Base-by-base conservation (phyloP, 805 yeast species). In the Ascoidea rubescens region DNA sequence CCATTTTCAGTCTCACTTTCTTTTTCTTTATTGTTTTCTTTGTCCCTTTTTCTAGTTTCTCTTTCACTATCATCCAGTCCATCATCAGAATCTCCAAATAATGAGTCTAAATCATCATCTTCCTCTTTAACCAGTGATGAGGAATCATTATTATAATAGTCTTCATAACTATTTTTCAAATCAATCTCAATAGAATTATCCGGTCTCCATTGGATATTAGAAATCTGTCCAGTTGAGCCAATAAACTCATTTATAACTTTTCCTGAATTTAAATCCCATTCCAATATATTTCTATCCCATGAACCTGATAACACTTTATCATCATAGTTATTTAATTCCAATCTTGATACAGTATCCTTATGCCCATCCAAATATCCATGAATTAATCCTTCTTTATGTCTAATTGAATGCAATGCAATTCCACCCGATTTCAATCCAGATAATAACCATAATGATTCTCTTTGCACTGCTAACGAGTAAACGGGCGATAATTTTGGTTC, bases 251-350 rank as follows among this genome's bases (percentile, higher is more conserved):
- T 72, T 2, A 71, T 60, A 7, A 71, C 63, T 16, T 69, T 65
- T 1, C 97, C 96, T 0, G 84, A 76, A 57, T 87, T 75, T 54
- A 93, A 70, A 66, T 93, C 99, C 96, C 97, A 91, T 56, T 82
- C 78, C 5, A 80, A 64, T 1, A 91, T 74, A 21, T 76, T 71
- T 65, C 79, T 84, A 68, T 93, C 99, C 99, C 98, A 93, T 16
- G 88, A 76, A 0, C 96, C 97, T 50, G 93, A 82, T 17, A 91
- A 58, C 49, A 89, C 82, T 48, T 69, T 67, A 48, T 75, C 75
- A 59, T 91, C 91, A 5, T 67, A 67, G 42, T 72, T 68, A 61
- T 81, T 85, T 52, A 93, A 70, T 52, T 71, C 70, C 46, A 91
- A 65, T 16, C 80, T 82, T 17, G 95, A 84, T 0, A 93, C 87